These are phyloP conservation scores for Termitomyces sp. DNA, from an alignment of 768 basidiomycete species.

Conservation along the genomic window DNA sequence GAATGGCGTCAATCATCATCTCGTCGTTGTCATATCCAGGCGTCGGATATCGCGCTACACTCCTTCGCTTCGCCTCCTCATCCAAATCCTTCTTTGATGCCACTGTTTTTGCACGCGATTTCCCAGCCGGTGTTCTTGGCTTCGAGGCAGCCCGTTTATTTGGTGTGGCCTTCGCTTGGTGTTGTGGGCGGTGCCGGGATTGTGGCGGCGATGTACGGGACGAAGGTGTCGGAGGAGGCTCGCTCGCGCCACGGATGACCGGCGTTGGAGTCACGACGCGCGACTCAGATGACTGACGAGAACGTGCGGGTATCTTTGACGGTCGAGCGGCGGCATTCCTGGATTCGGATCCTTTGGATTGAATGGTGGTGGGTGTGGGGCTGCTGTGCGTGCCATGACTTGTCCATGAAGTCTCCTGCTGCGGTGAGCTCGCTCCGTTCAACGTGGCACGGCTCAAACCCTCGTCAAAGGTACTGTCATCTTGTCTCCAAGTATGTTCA, in stretches of 20 bases:
- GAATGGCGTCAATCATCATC: slow-evolving; percentile 68
- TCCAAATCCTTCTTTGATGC: slow-evolving; percentile 30
- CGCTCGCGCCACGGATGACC: slow-evolving; percentile 29
- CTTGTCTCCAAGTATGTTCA: slow-evolving; percentile 9
- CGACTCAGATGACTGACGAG: slow-evolving; percentile 42
- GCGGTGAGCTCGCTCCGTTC: slow-evolving; percentile 13
- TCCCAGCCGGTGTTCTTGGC: slow-evolving; percentile 24
- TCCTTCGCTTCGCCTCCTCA: slow-evolving; percentile 44
- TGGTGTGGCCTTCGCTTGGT: slow-evolving; percentile 22
- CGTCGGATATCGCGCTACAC: slow-evolving; percentile 65
- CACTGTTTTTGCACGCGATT: slow-evolving; percentile 35
- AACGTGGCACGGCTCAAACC: slow-evolving; percentile 12
- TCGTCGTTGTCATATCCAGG: slow-evolving; percentile 34
- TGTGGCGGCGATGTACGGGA: slow-evolving; percentile 17
- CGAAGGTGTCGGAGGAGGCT: slow-evolving; percentile 30
- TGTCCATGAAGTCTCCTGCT: slow-evolving; percentile 8
- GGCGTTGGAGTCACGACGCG: slow-evolving; percentile 33
- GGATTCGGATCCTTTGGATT: slow-evolving; percentile 24
- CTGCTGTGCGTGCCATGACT: slow-evolving; percentile 30
- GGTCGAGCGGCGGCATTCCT: slow-evolving; percentile 23
- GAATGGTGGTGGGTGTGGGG: slow-evolving; percentile 28
- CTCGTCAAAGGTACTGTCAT: slow-evolving; percentile 9
- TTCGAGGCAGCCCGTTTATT: slow-evolving; percentile 26
- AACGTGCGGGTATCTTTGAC: slow-evolving; percentile 37
- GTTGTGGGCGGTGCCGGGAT: slow-evolving; percentile 24